Percentiles rank a stretch among this genome's conserved stretches.
Evolutionary conservation across 768 basidiomycete genomes (phyloP).

Genomic region (Psilocybe tampanensis): DNA sequence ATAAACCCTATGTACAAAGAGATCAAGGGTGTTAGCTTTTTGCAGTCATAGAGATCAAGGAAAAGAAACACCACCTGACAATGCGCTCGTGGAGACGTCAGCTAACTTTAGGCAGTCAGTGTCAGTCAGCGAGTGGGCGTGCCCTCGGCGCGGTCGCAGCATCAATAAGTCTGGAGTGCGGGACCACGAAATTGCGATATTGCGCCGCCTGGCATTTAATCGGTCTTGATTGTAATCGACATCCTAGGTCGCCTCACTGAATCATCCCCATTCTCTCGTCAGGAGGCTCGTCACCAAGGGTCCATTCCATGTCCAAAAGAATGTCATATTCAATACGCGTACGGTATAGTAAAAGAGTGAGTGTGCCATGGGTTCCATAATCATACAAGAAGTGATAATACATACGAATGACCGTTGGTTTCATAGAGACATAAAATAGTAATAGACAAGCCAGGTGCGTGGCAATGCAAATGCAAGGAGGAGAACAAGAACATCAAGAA

Average conservation of each 20-base stretch:
- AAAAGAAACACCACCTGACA: too few relatives aligned
- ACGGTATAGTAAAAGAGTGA: conserved; percentile 1
- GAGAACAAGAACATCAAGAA: background rate
- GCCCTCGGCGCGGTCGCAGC: too few relatives aligned
- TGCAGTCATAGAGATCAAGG: too few relatives aligned
- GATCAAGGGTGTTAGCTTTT: too few relatives aligned
- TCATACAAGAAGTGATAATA: conserved; percentile 4
- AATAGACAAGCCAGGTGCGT: background rate
- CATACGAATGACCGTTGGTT: conserved; percentile 4
- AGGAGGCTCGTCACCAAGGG: background rate
- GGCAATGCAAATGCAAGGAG: conserved; percentile 3
- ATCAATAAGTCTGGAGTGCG: too few relatives aligned
- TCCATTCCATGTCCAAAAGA: background rate
- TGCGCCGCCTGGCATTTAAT: too few relatives aligned
- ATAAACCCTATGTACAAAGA: too few relatives aligned
- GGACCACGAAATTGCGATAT: too few relatives aligned
- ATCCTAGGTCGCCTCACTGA: background rate
- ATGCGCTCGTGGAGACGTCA: too few relatives aligned
- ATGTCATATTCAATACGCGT: background rate
- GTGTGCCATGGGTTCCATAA: background rate
- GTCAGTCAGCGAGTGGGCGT: too few relatives aligned
- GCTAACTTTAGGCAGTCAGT: too few relatives aligned
- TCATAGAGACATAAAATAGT: conserved; percentile 5
- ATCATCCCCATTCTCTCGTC: background rate
- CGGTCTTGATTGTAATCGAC: too few relatives aligned